Base-by-base conservation (phyloP, 2,329 filamentous ascomycete species). In the Pseudopithomyces chartarum region DNA sequence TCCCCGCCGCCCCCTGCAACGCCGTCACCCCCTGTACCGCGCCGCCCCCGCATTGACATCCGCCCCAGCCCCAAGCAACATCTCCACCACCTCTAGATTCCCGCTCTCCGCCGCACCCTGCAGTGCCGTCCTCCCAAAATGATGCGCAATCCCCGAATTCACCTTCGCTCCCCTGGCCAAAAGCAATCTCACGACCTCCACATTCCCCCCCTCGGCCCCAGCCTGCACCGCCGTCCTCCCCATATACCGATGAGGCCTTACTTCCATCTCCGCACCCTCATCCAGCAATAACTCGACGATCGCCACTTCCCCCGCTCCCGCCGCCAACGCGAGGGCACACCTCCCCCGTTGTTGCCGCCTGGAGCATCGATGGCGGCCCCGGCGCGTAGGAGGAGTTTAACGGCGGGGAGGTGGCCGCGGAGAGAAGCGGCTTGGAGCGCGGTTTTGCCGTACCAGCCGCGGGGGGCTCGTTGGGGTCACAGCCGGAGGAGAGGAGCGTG, bases 1-100 rank as follows among this genome's bases (percentile, higher is more conserved):
- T 15, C 10, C 42, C 32, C 13, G 47, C 53, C 43, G 56, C 53
- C 10, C 34, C 47, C 26, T 59, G 56, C 7, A 59, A 36, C n/a
- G 49, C 42, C 2, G 56, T 59, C 13, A 50, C 19, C 52, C 56
- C 13, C n/a, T 40, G 12, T 23, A 34, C 11, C 19, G 22, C 23
- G 43, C 39, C 34, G 56, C 20, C 23, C 33, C 12, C 12, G 48
- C 42, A 26, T 59, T 48, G 36, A 59, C 48, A n/a, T 22, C 13
- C 34, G 53, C 53, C 8, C 53, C 53, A 12, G 15, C 20, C 1
- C 20, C 13, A 32, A 59, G 42, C 1, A 59, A 22, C 19, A 58
- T 32, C 32, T 52, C 26, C 1, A 54, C 42, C 1, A 54, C 33
- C 15, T 50, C 44, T 20, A 39, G 20, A 29, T 57, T 39, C 33